Conservation (phyloP, 805 yeast species). For the Nakazawaea pomicola region DNA sequence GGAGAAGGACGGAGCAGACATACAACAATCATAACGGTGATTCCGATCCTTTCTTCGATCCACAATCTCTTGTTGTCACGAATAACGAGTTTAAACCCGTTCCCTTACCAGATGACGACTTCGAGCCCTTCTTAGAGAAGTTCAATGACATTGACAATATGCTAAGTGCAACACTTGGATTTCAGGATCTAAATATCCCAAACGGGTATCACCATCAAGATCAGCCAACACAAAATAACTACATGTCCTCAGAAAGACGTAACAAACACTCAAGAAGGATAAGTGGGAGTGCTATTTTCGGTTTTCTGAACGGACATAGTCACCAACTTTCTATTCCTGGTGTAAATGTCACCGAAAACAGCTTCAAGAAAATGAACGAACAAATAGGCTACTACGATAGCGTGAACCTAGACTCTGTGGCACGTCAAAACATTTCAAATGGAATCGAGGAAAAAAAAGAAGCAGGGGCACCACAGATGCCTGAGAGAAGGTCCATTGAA, state of each 20-base stretch:
- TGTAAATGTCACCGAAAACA: constrained; percentile 19
- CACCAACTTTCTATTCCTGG: constrained; percentile 61
- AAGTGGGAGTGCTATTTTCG: constrained; percentile 81
- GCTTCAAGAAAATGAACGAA: constrained; percentile 15
- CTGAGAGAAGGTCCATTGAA: constrained; percentile 1
- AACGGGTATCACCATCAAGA: constrained; percentile 15
- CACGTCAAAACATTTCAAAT: neutral
- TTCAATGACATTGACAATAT: constrained; percentile 50
- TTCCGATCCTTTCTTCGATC: constrained; percentile 19
- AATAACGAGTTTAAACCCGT: constrained; percentile 26
- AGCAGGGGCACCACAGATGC: constrained; percentile 12
- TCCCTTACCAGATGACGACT: constrained; percentile 51
- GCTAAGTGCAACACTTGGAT: constrained; percentile 49
- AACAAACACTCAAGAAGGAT: constrained; percentile 51
- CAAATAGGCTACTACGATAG: neutral
- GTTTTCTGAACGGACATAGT: constrained; percentile 54
- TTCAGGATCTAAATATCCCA: constrained; percentile 65
- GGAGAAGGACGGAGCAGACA: neutral
- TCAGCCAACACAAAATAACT: constrained; percentile 12
- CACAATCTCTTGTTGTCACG: constrained; percentile 28
- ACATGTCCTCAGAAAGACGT: constrained; percentile 3
- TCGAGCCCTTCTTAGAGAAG: constrained; percentile 39
- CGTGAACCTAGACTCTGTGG: neutral
- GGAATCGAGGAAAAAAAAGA: neutral
- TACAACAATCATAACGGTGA: neutral